Evolutionary conservation across 352 stramenopile genomes (phyloP).

Genomic region (Pythium grandisporangium): DNA sequence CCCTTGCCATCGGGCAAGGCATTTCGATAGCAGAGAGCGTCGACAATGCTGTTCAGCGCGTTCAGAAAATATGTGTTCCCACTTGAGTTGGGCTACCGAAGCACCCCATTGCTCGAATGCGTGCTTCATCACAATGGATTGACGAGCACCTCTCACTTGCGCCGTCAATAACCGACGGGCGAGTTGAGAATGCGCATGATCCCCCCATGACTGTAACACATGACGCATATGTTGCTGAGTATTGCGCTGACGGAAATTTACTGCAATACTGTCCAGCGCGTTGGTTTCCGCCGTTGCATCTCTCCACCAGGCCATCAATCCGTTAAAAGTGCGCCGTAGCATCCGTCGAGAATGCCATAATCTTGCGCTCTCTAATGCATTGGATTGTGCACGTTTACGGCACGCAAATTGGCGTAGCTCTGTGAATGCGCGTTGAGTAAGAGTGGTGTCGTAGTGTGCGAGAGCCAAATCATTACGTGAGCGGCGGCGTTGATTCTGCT

Average conservation of each 20-base stretch:
- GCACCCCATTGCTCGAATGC: constrained; percentile 20
- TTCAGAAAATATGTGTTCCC: constrained; percentile 26
- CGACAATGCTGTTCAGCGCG: constrained; percentile 24
- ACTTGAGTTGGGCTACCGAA: constrained; percentile 23
- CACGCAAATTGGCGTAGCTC: too few species aligned
- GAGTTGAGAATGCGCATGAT: constrained; percentile 2
- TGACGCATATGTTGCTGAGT: not conserved
- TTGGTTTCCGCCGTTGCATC: not conserved
- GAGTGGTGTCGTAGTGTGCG: too few species aligned
- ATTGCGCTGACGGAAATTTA: not conserved
- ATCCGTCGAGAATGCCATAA: not conserved
- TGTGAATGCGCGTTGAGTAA: too few species aligned
- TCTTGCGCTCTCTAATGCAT: not conserved
- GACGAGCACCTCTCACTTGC: constrained; percentile 18
- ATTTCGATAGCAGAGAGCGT: constrained; percentile 15
- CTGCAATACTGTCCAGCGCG: not conserved
- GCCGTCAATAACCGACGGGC: constrained; percentile 9
- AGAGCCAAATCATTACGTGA: not conserved
- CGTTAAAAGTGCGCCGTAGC: not conserved
- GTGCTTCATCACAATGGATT: constrained; percentile 12
- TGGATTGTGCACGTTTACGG: not conserved
- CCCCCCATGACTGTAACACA: constrained; percentile 2
- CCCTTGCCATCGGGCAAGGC: constrained; percentile 19
- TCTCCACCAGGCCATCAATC: constrained; percentile 4
- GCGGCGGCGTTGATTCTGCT: not conserved